Base-by-base conservation (phyloP, 257 asterid species). In the Phtheirospermum japonicum region DNA sequence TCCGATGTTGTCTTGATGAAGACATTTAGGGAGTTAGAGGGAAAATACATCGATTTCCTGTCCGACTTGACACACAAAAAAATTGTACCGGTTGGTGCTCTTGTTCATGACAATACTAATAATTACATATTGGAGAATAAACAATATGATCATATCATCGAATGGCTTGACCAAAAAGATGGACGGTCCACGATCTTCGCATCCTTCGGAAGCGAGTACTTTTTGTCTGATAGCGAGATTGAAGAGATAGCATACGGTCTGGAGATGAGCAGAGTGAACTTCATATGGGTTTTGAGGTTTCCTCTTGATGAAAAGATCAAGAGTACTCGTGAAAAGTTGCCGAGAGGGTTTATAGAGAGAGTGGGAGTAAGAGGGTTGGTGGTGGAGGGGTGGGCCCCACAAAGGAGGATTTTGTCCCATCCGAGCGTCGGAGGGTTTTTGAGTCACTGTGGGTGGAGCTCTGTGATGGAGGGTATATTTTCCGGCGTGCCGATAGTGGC, bases 381-480 rank as follows among this genome's bases (percentile, higher is more conserved):
- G 55, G 39, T 84, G 59, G 82, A 76, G 55, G 70, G 68, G 2
- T 79, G 89, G 91, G 94, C 82, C 3, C 83, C 91, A 13, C 95
- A 79, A 66, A 57, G 64, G 57, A 66, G 45, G 63, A 84, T 86
- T 2, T 54, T 89, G 13, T 46, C 63, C 1, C 89, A 83, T 50
- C 30, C 64, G 2, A 84, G 83, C 37, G 65, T 81, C 0, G 94
- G 91, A 0, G 94, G 82, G 17, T 86, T 86, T 14, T 8, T 84
- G 74, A 86, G 84, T 39, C 85, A 86, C 9, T 86, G 89, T 9
- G 89, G 94, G 17, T 84, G 94, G 94, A 75, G 80, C 60, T 82
- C 89, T 2, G 80, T 84, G 67, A 75, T 83, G 77, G 84, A 89
- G 33, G 77, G 76, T 0, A 61, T 85, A 13, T 58, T 69, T 11